Percentiles rank a stretch among this genome's conserved stretches.
Evolutionary conservation across 768 basidiomycete genomes (phyloP).

Genomic region (Kwoniella pini): DNA sequence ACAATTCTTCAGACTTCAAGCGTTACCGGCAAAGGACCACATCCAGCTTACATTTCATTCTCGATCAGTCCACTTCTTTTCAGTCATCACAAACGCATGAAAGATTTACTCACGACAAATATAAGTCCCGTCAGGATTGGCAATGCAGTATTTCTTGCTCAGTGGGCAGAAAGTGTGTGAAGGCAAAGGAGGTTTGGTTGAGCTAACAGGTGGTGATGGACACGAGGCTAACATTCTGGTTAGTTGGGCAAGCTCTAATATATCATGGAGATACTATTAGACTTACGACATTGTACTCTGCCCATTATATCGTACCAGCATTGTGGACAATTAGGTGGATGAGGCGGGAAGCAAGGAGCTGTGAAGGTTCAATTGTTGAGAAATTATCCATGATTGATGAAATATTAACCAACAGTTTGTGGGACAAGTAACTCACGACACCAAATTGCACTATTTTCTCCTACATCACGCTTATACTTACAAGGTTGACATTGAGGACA

Average conservation of each 20-base stretch:
- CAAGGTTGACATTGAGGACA: background rate
- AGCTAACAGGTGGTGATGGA: background rate
- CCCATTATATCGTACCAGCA: background rate
- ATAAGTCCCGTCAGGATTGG: background rate
- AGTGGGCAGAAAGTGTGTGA: background rate
- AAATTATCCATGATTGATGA: too few relatives aligned
- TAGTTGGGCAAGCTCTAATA: too few relatives aligned
- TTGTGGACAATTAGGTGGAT: conserved; percentile 6
- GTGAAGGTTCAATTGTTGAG: background rate
- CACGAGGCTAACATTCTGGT: background rate
- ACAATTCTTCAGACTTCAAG: too few relatives aligned
- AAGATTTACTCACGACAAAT: background rate
- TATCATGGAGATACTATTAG: too few relatives aligned
- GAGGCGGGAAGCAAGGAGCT: conserved; percentile 1
- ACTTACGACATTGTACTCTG: background rate
- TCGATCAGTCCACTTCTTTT: background rate
- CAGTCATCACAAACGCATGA: background rate
- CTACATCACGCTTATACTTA: background rate
- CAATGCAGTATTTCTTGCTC: conserved; percentile 1
- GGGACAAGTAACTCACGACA: background rate
- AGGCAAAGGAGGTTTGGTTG: background rate
- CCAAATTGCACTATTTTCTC: background rate
- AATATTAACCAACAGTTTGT: too few relatives aligned
- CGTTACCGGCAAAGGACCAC: too few relatives aligned
- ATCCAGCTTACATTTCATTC: background rate